These are phyloP conservation scores for Creolimax fragrantissima DNA, from an alignment of 78 protist genomes.

Conservation along the genomic window DNA sequence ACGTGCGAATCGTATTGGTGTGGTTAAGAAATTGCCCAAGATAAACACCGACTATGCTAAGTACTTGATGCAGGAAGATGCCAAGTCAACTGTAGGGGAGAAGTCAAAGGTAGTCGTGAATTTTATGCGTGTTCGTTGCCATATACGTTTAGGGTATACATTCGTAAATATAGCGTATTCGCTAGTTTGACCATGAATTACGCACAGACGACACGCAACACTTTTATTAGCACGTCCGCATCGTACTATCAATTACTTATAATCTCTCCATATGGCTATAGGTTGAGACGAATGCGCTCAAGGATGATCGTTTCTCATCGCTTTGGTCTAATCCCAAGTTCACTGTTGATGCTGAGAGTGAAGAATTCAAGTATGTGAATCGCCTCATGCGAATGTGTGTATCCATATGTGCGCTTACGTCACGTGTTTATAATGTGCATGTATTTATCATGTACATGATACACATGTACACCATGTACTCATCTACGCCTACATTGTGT, in stretches of 20 bases:
- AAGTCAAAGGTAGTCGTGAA: neutral
- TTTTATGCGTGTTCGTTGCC: too few species aligned
- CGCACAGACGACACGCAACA: too few species aligned
- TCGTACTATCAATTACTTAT: too few species aligned
- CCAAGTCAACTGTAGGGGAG: neutral
- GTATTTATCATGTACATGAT: neutral
- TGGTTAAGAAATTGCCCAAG: constrained; percentile 3
- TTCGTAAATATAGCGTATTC: too few species aligned
- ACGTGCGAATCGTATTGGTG: constrained; percentile 40
- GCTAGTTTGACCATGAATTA: too few species aligned
- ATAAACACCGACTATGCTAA: constrained; percentile 49
- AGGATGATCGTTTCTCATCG: constrained; percentile 41
- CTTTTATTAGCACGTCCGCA: too few species aligned
- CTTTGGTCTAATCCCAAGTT: constrained; percentile 29
- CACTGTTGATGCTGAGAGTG: constrained; percentile 20
- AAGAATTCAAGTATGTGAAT: constrained; percentile 4
- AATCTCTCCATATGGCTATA: too few species aligned
- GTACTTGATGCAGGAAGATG: neutral
- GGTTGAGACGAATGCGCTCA: too few species aligned
- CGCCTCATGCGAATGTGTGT: too few species aligned
- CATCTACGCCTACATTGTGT: neutral
- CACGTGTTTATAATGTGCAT: neutral
- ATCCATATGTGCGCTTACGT: neutral
- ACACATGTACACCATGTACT: neutral
- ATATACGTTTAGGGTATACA: too few species aligned